A percentile compares a stretch with the other conserved stretches of the same genome.
phyloP scores from a whole-genome alignment of 148 eudicot species.

The Silene uniflora region DNA sequence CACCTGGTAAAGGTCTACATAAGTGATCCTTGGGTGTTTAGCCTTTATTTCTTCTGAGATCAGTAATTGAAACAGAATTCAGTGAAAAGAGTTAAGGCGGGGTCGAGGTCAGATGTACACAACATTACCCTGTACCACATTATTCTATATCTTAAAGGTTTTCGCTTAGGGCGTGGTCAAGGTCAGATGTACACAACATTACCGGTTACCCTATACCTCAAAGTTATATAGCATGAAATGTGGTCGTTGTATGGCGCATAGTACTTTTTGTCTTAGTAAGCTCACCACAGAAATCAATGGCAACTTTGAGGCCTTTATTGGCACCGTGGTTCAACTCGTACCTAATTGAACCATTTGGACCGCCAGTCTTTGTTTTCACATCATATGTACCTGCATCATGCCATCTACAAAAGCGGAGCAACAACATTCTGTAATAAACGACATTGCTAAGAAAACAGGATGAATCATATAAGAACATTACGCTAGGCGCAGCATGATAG shows the following conservation, averaged over 20 bases:
- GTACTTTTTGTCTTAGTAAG: background rate
- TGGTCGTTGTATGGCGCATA: no score
- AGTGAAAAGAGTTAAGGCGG: no score
- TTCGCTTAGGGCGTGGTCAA: no score
- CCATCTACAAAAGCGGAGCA: slow-evolving; percentile 39
- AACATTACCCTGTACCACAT: no score
- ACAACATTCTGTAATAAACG: background rate
- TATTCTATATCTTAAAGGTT: no score
- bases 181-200: no score
- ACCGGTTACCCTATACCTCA: no score
- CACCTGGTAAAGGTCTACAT: slow-evolving; percentile 95
- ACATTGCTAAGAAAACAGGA: background rate
- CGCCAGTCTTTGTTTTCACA: slow-evolving; percentile 79
- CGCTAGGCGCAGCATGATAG: slow-evolving; percentile 96
- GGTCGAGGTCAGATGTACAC: no score
- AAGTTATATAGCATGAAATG: no score
- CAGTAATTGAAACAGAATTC: slow-evolving; percentile 18
- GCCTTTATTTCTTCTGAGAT: slow-evolving; percentile 68
- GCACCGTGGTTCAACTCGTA: slow-evolving; percentile 53
- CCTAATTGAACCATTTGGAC: slow-evolving; percentile 89
- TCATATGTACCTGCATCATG: slow-evolving; percentile 91
- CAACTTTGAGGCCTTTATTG: slow-evolving; percentile 62
- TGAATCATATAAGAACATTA: slow-evolving; percentile 21
- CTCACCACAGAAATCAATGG: slow-evolving; percentile 78
- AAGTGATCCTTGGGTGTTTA: slow-evolving; percentile 63